These are phyloP conservation scores for Polychaeton citri DNA, from an alignment of 2,329 filamentous ascomycete species.

Conservation along the genomic window DNA sequence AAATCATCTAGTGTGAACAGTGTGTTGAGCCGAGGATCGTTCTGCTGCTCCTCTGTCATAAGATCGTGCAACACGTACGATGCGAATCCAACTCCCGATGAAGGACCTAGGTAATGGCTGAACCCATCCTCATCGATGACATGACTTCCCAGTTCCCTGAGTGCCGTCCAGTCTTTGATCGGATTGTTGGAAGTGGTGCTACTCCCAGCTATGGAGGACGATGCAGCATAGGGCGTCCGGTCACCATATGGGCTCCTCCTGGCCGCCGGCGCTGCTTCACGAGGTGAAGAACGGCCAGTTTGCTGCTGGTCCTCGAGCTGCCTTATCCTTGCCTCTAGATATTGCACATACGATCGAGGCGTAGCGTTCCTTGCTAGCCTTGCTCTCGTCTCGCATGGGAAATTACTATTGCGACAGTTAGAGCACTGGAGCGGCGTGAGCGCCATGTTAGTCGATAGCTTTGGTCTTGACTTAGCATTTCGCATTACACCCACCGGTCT, in stretches of 20 bases:
- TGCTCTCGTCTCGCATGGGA: slow-evolving; percentile 5
- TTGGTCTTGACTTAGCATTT: too few relatives aligned
- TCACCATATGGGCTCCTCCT: neutral
- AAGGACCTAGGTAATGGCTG: slow-evolving; percentile 7
- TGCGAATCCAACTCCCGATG: slow-evolving; percentile 5
- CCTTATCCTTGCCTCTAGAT: slow-evolving; percentile 3
- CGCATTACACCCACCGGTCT: neutral
- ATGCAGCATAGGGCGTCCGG: neutral
- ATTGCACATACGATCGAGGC: slow-evolving; percentile 4
- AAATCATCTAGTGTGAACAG: slow-evolving; percentile 5
- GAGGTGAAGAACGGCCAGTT: neutral
- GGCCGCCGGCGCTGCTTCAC: neutral
- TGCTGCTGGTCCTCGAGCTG: slow-evolving; percentile 4
- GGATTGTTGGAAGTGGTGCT: neutral
- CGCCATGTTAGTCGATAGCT: too few relatives aligned
- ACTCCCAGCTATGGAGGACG: neutral
- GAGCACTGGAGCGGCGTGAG: slow-evolving; percentile 1
- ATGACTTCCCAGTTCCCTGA: slow-evolving; percentile 5
- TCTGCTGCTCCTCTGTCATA: neutral
- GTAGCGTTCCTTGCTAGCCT: slow-evolving; percentile 3
- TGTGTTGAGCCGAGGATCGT: neutral
- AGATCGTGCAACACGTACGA: slow-evolving; percentile 4
- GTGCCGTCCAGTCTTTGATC: slow-evolving; percentile 3
- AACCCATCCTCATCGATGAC: slow-evolving; percentile 6
- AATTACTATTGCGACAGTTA: slow-evolving; percentile 2